Evolutionary conservation across 2,329 filamentous ascomycete species (phyloP).

Genomic region (Xylariaceae sp.): DNA sequence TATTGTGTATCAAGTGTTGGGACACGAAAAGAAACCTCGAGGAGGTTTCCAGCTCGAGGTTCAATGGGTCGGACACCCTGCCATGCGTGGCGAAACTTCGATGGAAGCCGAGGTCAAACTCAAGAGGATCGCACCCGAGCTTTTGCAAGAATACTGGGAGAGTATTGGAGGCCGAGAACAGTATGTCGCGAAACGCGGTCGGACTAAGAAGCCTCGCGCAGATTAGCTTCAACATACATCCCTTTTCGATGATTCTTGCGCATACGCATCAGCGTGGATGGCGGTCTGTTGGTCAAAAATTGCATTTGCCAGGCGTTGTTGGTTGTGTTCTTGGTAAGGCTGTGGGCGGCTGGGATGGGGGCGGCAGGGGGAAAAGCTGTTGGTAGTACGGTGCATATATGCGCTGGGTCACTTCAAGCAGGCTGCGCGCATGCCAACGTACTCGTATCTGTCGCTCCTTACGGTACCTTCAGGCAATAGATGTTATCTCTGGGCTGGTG

Average conservation of each 20-base stretch:
- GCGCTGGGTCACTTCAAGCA: no score
- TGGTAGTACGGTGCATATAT: no score
- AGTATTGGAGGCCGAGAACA: conserved; percentile 22
- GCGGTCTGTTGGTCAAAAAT: neutral
- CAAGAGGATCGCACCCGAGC: conserved; percentile 19
- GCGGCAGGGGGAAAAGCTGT: no score
- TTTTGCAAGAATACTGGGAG: conserved; percentile 26
- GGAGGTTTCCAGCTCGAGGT: conserved; percentile 27
- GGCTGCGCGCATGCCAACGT: no score
- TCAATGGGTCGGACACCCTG: conserved; percentile 30
- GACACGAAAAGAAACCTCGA: conserved; percentile 23
- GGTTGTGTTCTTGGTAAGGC: neutral
- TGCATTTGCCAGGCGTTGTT: neutral
- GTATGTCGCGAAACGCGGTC: conserved; percentile 23
- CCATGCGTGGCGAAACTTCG: conserved; percentile 22
- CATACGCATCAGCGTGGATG: neutral
- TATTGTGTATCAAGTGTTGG: conserved; percentile 24
- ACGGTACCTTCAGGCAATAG: no score
- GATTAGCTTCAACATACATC: no score
- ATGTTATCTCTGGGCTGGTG: no score
- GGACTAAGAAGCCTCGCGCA: conserved; percentile 17
- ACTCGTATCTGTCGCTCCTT: no score
- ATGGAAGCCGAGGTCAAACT: conserved; percentile 27
- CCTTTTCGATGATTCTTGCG: neutral
- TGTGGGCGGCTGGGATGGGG: no score